Conservation (phyloP, 2,329 filamentous ascomycete species). For the Monosporascus sp. region DNA sequence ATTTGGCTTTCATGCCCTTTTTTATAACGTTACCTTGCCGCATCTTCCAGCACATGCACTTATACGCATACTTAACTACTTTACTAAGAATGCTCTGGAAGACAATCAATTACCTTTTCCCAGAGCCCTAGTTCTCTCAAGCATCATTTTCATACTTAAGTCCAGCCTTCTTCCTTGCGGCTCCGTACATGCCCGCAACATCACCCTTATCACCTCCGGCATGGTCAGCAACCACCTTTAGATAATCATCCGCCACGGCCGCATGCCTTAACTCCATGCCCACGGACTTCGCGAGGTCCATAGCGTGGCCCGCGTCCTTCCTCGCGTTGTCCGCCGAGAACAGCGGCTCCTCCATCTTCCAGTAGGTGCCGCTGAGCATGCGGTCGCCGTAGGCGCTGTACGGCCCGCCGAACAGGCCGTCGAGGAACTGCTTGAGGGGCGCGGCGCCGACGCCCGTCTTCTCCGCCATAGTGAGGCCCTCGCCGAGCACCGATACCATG, state of each 20-base stretch:
- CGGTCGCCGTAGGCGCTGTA: conserved; percentile 70
- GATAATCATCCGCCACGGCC: conserved; percentile 62
- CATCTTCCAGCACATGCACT: no score
- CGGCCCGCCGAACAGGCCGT: conserved; percentile 68
- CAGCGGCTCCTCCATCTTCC: conserved; percentile 68
- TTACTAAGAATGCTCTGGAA: background rate
- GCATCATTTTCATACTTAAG: conserved; percentile 64
- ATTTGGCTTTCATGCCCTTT: no score
- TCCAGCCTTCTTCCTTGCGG: conserved; percentile 67
- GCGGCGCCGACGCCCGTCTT: conserved; percentile 70
- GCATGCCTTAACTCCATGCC: conserved; percentile 60
- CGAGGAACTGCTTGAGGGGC: conserved; percentile 65
- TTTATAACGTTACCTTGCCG: no score
- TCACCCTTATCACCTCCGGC: conserved; percentile 64
- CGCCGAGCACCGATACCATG: conserved; percentile 74
- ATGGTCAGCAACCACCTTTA: conserved; percentile 64
- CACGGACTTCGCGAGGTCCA: conserved; percentile 55
- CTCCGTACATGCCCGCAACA: conserved; percentile 77
- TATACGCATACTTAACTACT: background rate
- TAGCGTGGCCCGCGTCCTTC: conserved; percentile 76
- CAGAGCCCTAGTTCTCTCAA: conserved; percentile 6
- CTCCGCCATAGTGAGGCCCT: conserved; percentile 74
- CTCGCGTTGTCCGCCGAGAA: conserved; percentile 77
- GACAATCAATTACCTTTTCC: no score
- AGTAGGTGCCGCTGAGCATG: conserved; percentile 72